Evolutionary conservation across 2,329 filamentous ascomycete species (phyloP).

Genomic region (Talaromyces marneffei): DNA sequence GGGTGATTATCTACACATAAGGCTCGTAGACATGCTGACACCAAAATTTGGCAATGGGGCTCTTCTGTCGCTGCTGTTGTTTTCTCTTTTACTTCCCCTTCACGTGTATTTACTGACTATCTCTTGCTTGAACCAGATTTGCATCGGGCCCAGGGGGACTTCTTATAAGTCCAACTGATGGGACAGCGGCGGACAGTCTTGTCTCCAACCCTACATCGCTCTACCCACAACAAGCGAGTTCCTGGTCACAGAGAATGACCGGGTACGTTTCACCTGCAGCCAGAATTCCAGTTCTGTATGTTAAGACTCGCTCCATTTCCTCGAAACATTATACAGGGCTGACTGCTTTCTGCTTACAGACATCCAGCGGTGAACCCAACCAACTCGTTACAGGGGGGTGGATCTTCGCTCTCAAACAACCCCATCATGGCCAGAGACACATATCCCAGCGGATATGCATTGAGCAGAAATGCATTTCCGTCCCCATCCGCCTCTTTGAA

Average conservation of each 20-base stretch:
- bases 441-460: slow-evolving; percentile 30
- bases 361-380: slow-evolving; percentile 45
- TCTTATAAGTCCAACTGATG: slow-evolving; percentile 41
- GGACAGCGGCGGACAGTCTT: slow-evolving; percentile 27
- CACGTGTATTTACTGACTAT: slow-evolving; percentile 9
- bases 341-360: slow-evolving; percentile 26
- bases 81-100: neutral
- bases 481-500: slow-evolving; percentile 26
- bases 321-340: neutral
- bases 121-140: slow-evolving; percentile 42
- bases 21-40: slow-evolving; percentile 8
- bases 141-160: slow-evolving; percentile 44
- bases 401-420: slow-evolving; percentile 24
- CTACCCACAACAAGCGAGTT: slow-evolving; percentile 30
- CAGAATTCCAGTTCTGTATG: slow-evolving; percentile 38
- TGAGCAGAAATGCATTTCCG: slow-evolving; percentile 28
- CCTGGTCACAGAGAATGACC: slow-evolving; percentile 34
- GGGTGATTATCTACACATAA: neutral
- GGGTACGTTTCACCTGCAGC: slow-evolving; percentile 27
- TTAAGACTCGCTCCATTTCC: neutral
- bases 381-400: slow-evolving; percentile 28
- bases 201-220: slow-evolving; percentile 28
- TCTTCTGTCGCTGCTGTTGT: neutral
- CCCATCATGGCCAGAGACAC: slow-evolving; percentile 36
- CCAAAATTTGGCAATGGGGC: slow-evolving; percentile 22